phyloP scores from a whole-genome alignment of 73 alveolate genomes.

The Vitrella brassicaformis region DNA sequence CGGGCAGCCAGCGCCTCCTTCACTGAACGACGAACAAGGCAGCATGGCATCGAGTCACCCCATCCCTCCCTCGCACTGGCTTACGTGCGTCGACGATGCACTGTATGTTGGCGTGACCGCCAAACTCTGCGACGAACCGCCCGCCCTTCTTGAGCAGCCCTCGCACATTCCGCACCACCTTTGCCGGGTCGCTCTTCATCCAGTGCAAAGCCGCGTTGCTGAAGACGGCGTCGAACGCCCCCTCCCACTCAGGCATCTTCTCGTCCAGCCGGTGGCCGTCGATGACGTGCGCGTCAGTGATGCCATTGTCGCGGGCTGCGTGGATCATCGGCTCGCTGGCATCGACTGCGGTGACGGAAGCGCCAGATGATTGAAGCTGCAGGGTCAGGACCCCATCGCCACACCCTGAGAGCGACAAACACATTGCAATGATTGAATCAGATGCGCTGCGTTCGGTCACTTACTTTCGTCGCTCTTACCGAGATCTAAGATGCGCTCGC shows the following conservation, averaged over 20 bases:
- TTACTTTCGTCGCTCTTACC: too few species aligned
- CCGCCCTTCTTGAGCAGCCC: background rate
- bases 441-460: too few species aligned
- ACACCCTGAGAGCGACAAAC: background rate
- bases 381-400: background rate
- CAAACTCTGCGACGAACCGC: background rate
- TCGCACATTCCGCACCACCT: background rate
- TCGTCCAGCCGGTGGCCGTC: background rate
- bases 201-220: background rate
- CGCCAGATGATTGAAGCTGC: background rate
- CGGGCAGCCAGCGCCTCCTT: too few species aligned
- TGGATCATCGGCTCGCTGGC: background rate
- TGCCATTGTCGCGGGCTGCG: background rate
- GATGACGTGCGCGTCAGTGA: background rate
- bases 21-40: too few species aligned
- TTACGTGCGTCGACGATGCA: background rate
- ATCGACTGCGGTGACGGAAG: background rate
- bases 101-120: background rate
- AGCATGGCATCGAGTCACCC: too few species aligned
- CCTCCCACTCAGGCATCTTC: background rate
- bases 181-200: background rate
- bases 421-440: too few species aligned
- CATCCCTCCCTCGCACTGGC: background rate
- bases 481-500: too few species aligned
- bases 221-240: background rate